A percentile compares a stretch with the other conserved stretches of the same genome.
Evolutionary conservation across 139 green algal species (phyloP).

Genomic region (Axilococcus clingmanii): DNA sequence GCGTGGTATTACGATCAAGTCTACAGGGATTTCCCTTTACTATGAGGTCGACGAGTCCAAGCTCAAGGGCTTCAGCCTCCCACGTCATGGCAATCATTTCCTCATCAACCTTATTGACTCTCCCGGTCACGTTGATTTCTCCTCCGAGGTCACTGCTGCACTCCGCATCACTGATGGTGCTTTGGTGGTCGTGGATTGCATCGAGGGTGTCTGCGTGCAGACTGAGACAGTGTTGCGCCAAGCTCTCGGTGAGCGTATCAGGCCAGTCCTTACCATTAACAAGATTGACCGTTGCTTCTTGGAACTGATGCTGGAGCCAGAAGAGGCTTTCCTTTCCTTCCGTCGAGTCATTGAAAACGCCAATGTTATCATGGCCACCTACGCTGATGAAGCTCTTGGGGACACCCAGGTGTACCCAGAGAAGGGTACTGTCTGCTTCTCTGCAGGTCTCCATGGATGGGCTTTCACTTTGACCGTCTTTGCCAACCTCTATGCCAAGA

Average conservation of each 20-base stretch:
- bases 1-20: slow-evolving; percentile 99
- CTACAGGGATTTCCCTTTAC: slow-evolving; percentile 97
- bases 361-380: slow-evolving; percentile 99
- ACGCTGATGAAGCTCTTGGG: slow-evolving; percentile 90
- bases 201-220: slow-evolving; percentile 99
- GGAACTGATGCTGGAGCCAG: slow-evolving; percentile 88
- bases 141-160: slow-evolving; percentile 96
- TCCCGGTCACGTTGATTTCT: slow-evolving; percentile 99
- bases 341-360: slow-evolving; percentile 94
- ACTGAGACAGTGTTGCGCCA: slow-evolving; percentile 99
- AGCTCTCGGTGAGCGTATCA: slow-evolving; percentile 92
- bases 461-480: slow-evolving; percentile 99
- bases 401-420: slow-evolving; percentile 96
- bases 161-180: slow-evolving; percentile 99
- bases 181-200: slow-evolving; percentile 98
- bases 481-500: slow-evolving; percentile 92
- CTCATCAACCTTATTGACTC: slow-evolving; percentile 99
- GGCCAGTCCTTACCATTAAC: slow-evolving; percentile 96
- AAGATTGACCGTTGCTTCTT: slow-evolving; percentile 99
- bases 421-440: slow-evolving; percentile 97
- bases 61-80: slow-evolving; percentile 65
- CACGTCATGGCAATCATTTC: slow-evolving; percentile 83
- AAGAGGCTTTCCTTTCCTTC: slow-evolving; percentile 95
- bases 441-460: slow-evolving; percentile 96
- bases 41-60: slow-evolving; percentile 82